These are phyloP conservation scores for Pestalotiopsis fici DNA, from an alignment of 2,329 filamentous ascomycete species.

Conservation along the genomic window DNA sequence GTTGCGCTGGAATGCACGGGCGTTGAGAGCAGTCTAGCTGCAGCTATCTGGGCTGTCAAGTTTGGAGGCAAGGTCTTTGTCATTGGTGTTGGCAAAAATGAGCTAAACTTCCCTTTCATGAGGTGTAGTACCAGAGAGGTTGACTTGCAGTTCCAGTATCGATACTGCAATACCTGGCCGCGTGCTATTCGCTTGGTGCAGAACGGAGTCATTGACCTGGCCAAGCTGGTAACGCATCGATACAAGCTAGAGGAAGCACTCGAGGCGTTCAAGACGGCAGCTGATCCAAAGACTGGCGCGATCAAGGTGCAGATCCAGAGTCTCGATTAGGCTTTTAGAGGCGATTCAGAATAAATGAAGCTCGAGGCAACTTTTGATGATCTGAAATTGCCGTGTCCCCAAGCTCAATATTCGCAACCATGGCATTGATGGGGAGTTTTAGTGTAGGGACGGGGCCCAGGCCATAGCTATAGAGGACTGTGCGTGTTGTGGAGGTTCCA, in stretches of 20 bases:
- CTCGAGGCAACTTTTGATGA: no score
- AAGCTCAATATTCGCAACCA: no score
- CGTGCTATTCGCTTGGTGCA: constrained; percentile 85
- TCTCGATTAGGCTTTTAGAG: constrained; percentile 40
- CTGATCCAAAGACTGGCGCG: constrained; percentile 87
- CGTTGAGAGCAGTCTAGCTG: constrained; percentile 83
- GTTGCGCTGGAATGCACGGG: constrained; percentile 92
- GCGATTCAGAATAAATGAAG: no score
- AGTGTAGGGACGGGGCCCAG: neutral
- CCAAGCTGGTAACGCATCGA: constrained; percentile 83
- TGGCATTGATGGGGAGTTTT: neutral
- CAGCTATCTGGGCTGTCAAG: constrained; percentile 86
- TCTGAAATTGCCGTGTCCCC: no score
- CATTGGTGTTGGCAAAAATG: constrained; percentile 91
- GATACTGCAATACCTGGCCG: constrained; percentile 96
- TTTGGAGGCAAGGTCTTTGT: constrained; percentile 98
- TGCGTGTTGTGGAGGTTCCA: neutral
- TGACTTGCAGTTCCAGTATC: constrained; percentile 94
- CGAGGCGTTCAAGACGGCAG: constrained; percentile 86
- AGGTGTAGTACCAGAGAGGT: constrained; percentile 86
- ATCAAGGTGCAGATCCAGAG: constrained; percentile 97
- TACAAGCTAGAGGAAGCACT: constrained; percentile 84
- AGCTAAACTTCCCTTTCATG: constrained; percentile 97
- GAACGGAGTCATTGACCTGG: constrained; percentile 80
- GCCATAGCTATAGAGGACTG: neutral